Evolutionary conservation across 2,329 filamentous ascomycete genomes (phyloP).

Genomic region (Trichophyton equinum): DNA sequence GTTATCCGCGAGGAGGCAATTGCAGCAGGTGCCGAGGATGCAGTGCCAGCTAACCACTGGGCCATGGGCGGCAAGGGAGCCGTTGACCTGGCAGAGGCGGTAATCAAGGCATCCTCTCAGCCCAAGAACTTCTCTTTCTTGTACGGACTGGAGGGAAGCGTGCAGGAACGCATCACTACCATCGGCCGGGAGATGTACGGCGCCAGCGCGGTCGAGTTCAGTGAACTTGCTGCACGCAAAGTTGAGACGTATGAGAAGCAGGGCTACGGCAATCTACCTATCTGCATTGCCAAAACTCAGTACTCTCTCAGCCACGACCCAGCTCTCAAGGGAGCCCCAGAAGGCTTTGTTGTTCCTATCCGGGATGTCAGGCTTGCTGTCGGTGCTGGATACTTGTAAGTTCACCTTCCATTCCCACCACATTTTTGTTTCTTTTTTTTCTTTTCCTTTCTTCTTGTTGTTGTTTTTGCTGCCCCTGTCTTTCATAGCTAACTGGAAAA

Average conservation of each 20-base stretch:
- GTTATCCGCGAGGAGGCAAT: conserved; percentile 84
- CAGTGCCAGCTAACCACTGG: conserved; percentile 92
- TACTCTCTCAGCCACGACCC: conserved; percentile 93
- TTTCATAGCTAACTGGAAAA: not conserved
- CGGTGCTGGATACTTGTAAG: conserved; percentile 80
- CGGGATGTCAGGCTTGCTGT: conserved; percentile 87
- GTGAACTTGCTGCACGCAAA: conserved; percentile 88
- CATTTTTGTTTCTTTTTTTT: not conserved
- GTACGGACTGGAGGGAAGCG: conserved; percentile 64
- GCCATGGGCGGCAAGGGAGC: conserved; percentile 87
- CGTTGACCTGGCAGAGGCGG: conserved; percentile 72
- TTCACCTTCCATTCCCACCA: conserved; percentile 14
- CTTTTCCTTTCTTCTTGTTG: not conserved
- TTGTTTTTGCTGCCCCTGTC: not conserved
- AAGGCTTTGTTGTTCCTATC: conserved; percentile 88
- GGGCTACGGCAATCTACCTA: conserved; percentile 83
- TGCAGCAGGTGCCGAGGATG: conserved; percentile 83
- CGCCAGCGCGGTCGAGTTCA: conserved; percentile 78
- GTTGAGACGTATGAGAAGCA: conserved; percentile 88
- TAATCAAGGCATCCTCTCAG: conserved; percentile 70
- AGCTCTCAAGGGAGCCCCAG: conserved; percentile 84
- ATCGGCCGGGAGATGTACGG: conserved; percentile 95
- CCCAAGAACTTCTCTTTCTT: conserved; percentile 79
- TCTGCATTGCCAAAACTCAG: conserved; percentile 96
- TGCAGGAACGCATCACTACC: conserved; percentile 79